Evolutionary conservation across 345 rosid genomes (phyloP), one percentile per base, ranked within the genome.

Genomic region (Fremontodendron californicum): DNA sequence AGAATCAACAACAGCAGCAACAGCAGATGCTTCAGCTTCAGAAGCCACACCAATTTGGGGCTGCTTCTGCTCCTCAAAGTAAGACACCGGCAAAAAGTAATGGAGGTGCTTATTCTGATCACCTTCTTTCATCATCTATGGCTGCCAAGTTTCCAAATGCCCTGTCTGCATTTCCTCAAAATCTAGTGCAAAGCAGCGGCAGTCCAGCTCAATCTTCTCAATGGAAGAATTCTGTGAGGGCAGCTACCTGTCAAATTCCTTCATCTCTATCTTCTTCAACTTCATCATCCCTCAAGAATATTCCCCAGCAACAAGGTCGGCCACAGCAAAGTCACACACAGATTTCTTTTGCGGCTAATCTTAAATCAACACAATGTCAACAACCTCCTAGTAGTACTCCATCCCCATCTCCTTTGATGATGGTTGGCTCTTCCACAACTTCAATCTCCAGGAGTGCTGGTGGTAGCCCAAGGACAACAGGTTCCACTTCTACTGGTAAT

Each of bases 381-480:
- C 93, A 79, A 43, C 82, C 79, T 62, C 83, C 89, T 42, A 86
- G 77, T 68, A 55, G 78, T 68, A 88, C 82, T 81, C 97, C 84
- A 73, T 84, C 92, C n/a, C 84, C 87, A 0, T 89, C 98, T 76
- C 89, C 98, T 63, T 87, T 88, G 0, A 69, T 88, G 83, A 75
- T 84, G 64, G 92, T 87, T 70, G 95, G 95, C 63, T 92, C 98
- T 54, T 94, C 99, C 19, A 87, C 98, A 1, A 83, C 94, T 13
- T 90, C 98, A 0, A 81, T 94, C 61, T 93, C 99, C 57, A 94
- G 91, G 84, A 88, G 93, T 67, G 87, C 97, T 9, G 89, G 97
- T 60, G 99, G 97, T 71, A 94, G 97, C 83, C 99, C 98, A 29
- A 88, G 97, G 80, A 91, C 97, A 65, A 86, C 87, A 25, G 79